Evolutionary conservation across 2,329 filamentous ascomycete genomes (phyloP), one percentile per base, ranked within the genome.

Genomic region (Diaporthe caulivora): DNA sequence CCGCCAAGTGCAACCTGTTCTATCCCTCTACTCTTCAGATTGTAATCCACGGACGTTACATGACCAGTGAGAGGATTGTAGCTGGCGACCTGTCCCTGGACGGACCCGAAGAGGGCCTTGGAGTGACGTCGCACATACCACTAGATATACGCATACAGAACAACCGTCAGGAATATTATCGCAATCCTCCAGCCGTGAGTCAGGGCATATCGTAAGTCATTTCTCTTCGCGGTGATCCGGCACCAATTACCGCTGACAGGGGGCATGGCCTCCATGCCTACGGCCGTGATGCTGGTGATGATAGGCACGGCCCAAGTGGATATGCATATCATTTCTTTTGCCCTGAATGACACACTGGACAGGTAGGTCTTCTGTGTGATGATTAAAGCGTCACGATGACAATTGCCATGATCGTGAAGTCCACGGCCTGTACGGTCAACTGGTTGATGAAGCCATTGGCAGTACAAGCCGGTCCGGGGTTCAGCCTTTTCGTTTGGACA

Each of bases 391-490:
- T 58, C 24, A 83, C 80, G 17, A 87, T 79, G 21, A 84, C 81
- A 29, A 87, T 87, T 34, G 84, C 82, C 18, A 87, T 79, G 69
- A 87, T 84, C 29, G 82, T 83, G 73, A 86, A 83, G 70, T 84
- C 83, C 37, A 80, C 80, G 6, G 83, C 82, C 76, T 87, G 85
- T 15, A 86, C 85, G 3, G 83, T 85, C 54, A 86, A 79, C 71
- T 87, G 86, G 34, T 84, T 83, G 49, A 86, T 74, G 78, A 83
- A 86, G 42, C 84, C 86, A 76, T 86, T 87, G 29, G 83, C 73
- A 11, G 79, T 79, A 74, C 85, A 87, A 3, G 80, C 80, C 0
- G 76, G 18, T 9, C 82, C 81, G 17, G 79, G 74, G 4, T 65
- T 49, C 18, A 84, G 75, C 15, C 79, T 74, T 0, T 73, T 75